Percentiles rank a stretch among this genome's conserved stretches.
Conservation (phyloP, 1,139 yeast genomes). For the Nakaseomyces kungkrabaensis region DNA sequence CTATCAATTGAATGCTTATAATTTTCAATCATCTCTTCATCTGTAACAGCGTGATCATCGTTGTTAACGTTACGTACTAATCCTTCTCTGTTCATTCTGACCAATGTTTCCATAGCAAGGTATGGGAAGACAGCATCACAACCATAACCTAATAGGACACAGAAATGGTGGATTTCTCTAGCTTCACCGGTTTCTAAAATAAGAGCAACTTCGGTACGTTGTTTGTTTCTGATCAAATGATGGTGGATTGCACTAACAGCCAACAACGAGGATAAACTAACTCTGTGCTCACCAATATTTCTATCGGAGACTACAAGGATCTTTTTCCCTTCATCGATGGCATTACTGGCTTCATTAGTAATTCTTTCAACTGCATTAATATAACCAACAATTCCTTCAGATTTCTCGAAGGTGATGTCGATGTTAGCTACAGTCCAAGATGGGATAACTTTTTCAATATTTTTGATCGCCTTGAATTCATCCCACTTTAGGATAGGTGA, state of each 20-base stretch:
- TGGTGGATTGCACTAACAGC: conserved; percentile 98
- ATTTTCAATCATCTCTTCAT: conserved; percentile 56
- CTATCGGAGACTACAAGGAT: conserved; percentile 71
- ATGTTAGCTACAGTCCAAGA: conserved; percentile 74
- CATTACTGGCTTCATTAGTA: conserved; percentile 78
- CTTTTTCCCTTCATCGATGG: conserved; percentile 67
- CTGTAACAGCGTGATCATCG: conserved; percentile 36
- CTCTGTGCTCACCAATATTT: conserved; percentile 46
- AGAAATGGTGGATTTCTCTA: conserved; percentile 92
- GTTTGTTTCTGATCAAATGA: conserved; percentile 89
- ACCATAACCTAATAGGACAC: conserved; percentile 93
- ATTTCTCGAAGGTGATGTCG: conserved; percentile 81
- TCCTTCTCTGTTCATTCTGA: conserved; percentile 76
- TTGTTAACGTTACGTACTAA: conserved; percentile 47
- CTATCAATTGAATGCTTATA: conserved; percentile 77
- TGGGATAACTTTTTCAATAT: conserved; percentile 68
- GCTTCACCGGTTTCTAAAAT: conserved; percentile 94
- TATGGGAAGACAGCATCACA: conserved; percentile 95
- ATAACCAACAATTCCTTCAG: conserved; percentile 81
- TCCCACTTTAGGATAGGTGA: conserved; percentile 72
- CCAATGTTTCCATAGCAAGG: conserved; percentile 79
- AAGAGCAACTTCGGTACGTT: conserved; percentile 89
- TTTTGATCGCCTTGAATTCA: conserved; percentile 64
- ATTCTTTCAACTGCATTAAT: conserved; percentile 75
- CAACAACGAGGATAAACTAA: conserved; percentile 79